These are phyloP conservation scores for Candida ortonii DNA, from an alignment of 805 yeast species.

Conservation along the genomic window DNA sequence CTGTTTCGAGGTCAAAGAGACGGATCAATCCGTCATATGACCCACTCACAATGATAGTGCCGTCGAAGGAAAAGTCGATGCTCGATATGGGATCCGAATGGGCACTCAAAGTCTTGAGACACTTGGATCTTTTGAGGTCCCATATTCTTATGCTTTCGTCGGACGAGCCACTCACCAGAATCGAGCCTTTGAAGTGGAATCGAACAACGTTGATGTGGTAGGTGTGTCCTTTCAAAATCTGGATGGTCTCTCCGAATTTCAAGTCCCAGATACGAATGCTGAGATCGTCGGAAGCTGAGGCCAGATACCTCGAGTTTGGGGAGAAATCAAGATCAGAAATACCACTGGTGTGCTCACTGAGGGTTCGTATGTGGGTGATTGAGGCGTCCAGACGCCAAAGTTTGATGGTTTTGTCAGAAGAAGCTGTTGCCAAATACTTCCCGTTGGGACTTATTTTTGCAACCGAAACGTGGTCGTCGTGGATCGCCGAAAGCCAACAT, in stretches of 20 bases:
- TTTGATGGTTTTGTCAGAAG: constrained; percentile 57
- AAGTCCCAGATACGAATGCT: constrained; percentile 74
- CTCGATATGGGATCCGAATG: constrained; percentile 88
- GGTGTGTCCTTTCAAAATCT: constrained; percentile 71
- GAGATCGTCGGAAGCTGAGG: constrained; percentile 84
- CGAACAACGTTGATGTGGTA: constrained; percentile 74
- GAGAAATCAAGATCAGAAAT: constrained; percentile 77
- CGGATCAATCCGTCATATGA: constrained; percentile 90
- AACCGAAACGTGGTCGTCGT: constrained; percentile 36
- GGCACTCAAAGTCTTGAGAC: constrained; percentile 79
- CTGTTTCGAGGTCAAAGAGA: constrained; percentile 81
- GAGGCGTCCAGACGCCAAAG: constrained; percentile 46
- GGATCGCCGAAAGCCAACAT: too few species aligned
- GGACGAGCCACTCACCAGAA: constrained; percentile 77
- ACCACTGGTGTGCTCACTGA: constrained; percentile 64
- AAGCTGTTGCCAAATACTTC: constrained; percentile 49
- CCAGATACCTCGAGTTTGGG: constrained; percentile 68
- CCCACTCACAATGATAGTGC: constrained; percentile 79
- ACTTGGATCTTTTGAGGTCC: constrained; percentile 73
- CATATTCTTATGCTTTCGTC: constrained; percentile 91
- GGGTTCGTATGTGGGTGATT: constrained; percentile 34
- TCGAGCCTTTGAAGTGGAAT: constrained; percentile 72
- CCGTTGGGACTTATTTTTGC: constrained; percentile 65
- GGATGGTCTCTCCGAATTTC: constrained; percentile 45
- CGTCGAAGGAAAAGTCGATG: constrained; percentile 71